phyloP scores from a whole-genome alignment of 2,329 filamentous ascomycete species.

The Epichloe baconii region DNA sequence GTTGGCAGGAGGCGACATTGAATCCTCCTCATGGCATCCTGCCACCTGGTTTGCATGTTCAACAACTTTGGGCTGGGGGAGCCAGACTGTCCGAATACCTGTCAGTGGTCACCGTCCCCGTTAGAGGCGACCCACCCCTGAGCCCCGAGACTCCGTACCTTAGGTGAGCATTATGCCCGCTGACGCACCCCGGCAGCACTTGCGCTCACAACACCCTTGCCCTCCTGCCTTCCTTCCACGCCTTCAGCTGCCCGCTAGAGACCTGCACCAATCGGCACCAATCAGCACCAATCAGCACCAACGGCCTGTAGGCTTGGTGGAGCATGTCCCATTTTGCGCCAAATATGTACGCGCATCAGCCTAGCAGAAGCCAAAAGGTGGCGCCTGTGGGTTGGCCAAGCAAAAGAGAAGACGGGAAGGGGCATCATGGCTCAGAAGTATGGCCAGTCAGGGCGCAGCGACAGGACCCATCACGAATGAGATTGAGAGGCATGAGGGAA shows the following conservation, averaged over 20 bases:
- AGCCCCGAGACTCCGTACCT: no score
- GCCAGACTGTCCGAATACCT: no score
- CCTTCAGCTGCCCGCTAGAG: neutral
- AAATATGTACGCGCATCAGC: conserved; percentile 1
- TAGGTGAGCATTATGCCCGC: no score
- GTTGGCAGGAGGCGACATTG: no score
- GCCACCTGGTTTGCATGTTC: no score
- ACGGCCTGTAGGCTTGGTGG: conserved; percentile 1
- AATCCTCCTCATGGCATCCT: no score
- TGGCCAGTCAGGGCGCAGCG: neutral
- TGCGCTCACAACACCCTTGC: no score
- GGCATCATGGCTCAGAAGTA: conserved; percentile 8
- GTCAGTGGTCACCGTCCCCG: no score
- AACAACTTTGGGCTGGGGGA: no score
- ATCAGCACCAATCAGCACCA: neutral
- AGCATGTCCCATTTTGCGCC: conserved; percentile 5
- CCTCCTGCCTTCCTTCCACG: neutral
- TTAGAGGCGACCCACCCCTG: no score
- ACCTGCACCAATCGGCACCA: neutral
- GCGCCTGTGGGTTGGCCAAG: conserved; percentile 1
- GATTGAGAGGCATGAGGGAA: neutral
- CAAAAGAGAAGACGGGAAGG: conserved; percentile 9
- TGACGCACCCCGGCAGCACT: no score
- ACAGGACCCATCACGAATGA: neutral
- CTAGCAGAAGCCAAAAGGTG: conserved; percentile 2